Conservation (phyloP, 1,139 yeast species). For the Citeromyces hawaiiensis region DNA sequence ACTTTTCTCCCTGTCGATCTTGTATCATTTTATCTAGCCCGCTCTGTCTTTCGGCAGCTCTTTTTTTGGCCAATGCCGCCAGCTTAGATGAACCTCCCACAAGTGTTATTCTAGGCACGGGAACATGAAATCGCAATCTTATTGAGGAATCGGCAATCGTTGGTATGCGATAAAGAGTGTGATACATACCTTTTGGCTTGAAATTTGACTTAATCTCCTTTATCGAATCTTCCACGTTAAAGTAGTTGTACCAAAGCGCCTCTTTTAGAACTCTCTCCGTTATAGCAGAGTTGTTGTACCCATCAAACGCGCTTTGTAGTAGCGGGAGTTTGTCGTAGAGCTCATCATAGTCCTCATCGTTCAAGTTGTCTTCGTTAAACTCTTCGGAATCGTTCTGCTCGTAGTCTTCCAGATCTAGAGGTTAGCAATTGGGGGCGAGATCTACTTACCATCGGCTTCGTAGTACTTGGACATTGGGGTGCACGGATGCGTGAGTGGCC, state of each 20-base stretch:
- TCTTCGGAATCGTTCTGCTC: constrained; percentile 31
- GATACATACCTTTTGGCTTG: constrained; percentile 30
- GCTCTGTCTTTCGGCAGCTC: constrained; percentile 15
- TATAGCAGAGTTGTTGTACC: constrained; percentile 25
- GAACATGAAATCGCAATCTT: background rate
- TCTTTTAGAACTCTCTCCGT: constrained; percentile 43
- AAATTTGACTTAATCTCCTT: constrained; percentile 34
- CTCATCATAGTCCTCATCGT: constrained; percentile 35
- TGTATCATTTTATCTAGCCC: background rate
- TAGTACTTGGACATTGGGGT: no score
- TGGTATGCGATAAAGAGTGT: background rate
- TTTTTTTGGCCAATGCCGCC: constrained; percentile 32
- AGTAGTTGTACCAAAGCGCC: constrained; percentile 46
- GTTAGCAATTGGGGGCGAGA: background rate
- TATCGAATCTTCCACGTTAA: constrained; percentile 39
- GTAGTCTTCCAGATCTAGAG: constrained; percentile 4
- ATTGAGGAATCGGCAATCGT: constrained; percentile 1
- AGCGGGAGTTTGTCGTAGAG: constrained; percentile 28
- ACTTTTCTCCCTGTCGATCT: background rate
- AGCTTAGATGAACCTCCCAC: constrained; percentile 18
- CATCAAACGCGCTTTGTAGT: constrained; percentile 20
- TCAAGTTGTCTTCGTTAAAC: constrained; percentile 27
- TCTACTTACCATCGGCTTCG: background rate
- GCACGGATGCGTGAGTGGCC: no score
- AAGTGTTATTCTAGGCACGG: constrained; percentile 1